These are phyloP conservation scores for Naganishia sp. DNA, from an alignment of 1,284 basidiomycete species.

Conservation along the genomic window DNA sequence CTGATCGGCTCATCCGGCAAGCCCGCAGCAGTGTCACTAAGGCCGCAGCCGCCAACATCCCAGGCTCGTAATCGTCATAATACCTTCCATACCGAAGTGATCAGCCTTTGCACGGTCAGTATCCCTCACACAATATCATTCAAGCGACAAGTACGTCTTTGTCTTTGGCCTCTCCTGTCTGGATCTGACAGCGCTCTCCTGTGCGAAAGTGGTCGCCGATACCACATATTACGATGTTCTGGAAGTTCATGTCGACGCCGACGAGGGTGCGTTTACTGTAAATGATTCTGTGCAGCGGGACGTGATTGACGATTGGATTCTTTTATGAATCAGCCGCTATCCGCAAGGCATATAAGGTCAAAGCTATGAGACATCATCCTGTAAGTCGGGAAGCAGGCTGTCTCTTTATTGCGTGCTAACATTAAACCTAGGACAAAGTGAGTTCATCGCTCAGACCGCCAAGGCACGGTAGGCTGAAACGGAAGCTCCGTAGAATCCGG, in stretches of 20 bases:
- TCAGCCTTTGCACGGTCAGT: background rate
- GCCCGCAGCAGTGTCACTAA: background rate
- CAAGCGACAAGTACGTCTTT: background rate
- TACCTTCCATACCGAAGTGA: background rate
- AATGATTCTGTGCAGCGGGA: background rate
- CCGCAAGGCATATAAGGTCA: conserved; percentile 88
- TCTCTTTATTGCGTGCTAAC: background rate
- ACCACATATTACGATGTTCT: conserved; percentile 69
- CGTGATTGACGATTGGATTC: background rate
- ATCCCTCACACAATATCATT: background rate
- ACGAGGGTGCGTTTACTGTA: conserved; percentile 60
- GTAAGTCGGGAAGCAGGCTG: conserved; percentile 58
- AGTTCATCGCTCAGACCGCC: background rate
- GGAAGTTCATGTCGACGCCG: conserved; percentile 67
- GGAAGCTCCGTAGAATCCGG: conserved; percentile 47
- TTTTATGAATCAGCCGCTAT: conserved; percentile 61
- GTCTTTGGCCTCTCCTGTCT: background rate
- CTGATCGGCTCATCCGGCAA: background rate
- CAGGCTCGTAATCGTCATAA: background rate
- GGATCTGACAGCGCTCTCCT: background rate
- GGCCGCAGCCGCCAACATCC: background rate
- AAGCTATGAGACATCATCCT: conserved; percentile 88
- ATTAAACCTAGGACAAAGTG: conserved; percentile 10
- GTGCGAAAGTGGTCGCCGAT: conserved; percentile 47
- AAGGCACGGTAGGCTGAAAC: background rate